phyloP scores from a whole-genome alignment of 257 asterid species.

The Marsdenia floribunda region DNA sequence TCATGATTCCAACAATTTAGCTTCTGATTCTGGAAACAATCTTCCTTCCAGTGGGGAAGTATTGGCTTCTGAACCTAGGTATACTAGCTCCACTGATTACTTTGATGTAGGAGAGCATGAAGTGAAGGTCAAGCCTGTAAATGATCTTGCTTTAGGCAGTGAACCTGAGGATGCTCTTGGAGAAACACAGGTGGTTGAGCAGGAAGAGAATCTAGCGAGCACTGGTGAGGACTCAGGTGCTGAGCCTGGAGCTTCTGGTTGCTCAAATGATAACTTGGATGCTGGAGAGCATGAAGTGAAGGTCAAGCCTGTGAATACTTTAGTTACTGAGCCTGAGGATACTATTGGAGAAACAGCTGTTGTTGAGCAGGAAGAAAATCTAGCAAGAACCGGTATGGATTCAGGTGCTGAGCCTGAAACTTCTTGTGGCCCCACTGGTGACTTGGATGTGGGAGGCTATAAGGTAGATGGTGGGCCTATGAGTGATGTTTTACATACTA shows the following conservation, averaged over 20 bases:
- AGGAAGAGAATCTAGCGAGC: conserved; percentile 19
- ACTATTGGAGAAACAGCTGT: conserved; percentile 15
- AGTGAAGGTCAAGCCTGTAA: not conserved
- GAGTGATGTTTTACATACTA: conserved; percentile 9
- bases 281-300: conserved; percentile 5
- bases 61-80: conserved; percentile 6
- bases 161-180: conserved; percentile 10
- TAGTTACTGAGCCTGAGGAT: conserved; percentile 4
- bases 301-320: not conserved
- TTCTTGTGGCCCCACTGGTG: conserved; percentile 20
- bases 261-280: conserved; percentile 17
- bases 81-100: conserved; percentile 15
- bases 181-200: conserved; percentile 20
- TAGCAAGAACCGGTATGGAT: conserved; percentile 21
- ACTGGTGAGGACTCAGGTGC: conserved; percentile 22
- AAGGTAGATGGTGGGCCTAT: not conserved
- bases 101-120: conserved; percentile 11
- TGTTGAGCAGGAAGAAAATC: conserved; percentile 19
- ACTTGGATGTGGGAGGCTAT: conserved; percentile 9
- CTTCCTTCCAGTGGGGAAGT: not conserved
- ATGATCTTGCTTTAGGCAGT: conserved; percentile 1
- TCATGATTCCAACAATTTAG: not conserved
- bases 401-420: conserved; percentile 22
- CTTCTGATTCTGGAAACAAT: conserved; percentile 7
- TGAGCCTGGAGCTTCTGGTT: conserved; percentile 21